A percentile compares a stretch with the other conserved stretches of the same genome.
Evolutionary conservation across 495 filamentous ascomycete species (phyloP).

Genomic region (Collariella sp.): DNA sequence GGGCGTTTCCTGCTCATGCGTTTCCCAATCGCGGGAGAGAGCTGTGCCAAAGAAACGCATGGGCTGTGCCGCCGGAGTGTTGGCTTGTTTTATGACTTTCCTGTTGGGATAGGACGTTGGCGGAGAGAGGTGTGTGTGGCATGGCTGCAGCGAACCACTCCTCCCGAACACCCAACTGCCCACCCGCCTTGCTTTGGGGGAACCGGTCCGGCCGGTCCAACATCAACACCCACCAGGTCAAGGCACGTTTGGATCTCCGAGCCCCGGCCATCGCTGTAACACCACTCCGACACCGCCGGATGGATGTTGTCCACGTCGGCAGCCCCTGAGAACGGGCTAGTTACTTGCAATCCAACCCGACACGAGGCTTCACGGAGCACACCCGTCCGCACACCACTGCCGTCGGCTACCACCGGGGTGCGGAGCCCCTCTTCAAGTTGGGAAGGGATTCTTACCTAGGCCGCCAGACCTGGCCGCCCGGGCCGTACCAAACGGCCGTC

Average conservation of each 20-base stretch:
- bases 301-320: not conserved
- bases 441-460: too few relatives aligned
- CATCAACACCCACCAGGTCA: constrained; percentile 3
- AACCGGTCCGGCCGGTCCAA: constrained; percentile 9
- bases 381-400: not conserved
- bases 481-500: too few relatives aligned
- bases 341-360: constrained; percentile 8
- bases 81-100: constrained; percentile 4
- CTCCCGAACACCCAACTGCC: not conserved
- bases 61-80: not conserved
- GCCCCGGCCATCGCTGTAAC: constrained; percentile 7
- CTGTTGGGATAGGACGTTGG: constrained; percentile 2
- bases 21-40: not conserved
- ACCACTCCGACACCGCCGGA: not conserved
- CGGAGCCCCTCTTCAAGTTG: too few relatives aligned
- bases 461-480: too few relatives aligned
- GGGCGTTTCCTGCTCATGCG: not conserved
- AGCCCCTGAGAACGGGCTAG: not conserved
- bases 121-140: not conserved
- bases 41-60: constrained; percentile 18
- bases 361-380: not conserved
- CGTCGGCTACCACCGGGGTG: constrained; percentile 1
- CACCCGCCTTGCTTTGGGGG: constrained; percentile 11
- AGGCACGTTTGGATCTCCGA: constrained; percentile 8
- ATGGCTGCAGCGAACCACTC: constrained; percentile 1